Conservation (phyloP, 768 basidiomycete genomes). For the Tricholoma matsutake region DNA sequence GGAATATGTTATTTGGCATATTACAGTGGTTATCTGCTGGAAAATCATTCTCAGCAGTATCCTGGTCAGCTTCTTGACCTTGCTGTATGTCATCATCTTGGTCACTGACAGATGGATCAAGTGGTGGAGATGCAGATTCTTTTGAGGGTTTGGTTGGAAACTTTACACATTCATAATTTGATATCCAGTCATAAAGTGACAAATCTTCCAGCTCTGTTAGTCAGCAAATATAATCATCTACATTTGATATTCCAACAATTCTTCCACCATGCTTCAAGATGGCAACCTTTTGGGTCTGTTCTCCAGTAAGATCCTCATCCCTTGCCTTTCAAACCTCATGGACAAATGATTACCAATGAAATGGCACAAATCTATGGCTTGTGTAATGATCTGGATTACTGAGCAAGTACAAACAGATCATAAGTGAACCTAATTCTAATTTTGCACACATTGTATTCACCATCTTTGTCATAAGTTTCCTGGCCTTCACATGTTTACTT, state of each 20-base stretch:
- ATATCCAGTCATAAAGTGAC: constrained; percentile 27
- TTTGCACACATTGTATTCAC: constrained; percentile 34
- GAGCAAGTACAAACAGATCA: constrained; percentile 33
- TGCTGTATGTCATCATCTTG: neutral
- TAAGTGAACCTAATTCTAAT: constrained; percentile 35
- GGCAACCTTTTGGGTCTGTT: constrained; percentile 16
- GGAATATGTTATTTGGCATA: neutral
- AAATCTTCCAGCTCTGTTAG: constrained; percentile 14
- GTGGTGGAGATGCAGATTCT: too few relatives aligned
- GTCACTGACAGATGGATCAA: too few relatives aligned
- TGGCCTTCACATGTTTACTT: constrained; percentile 18
- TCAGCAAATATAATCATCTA: constrained; percentile 34
- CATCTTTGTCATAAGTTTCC: constrained; percentile 32
- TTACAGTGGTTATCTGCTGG: too few relatives aligned
- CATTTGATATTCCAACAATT: constrained; percentile 21
- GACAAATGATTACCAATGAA: constrained; percentile 33
- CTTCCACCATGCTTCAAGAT: constrained; percentile 15
- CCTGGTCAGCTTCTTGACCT: too few relatives aligned
- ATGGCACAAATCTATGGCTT: constrained; percentile 28
- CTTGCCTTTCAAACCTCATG: constrained; percentile 19
- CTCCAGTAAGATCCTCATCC: constrained; percentile 4
- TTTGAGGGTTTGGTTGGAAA: too few relatives aligned
- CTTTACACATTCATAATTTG: too few relatives aligned
- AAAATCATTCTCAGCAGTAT: too few relatives aligned
- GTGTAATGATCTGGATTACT: constrained; percentile 38